Evolutionary conservation across 331 rosid genomes (phyloP), one percentile per base, ranked within the genome.

Genomic region (Erythrophleum ivorense): DNA sequence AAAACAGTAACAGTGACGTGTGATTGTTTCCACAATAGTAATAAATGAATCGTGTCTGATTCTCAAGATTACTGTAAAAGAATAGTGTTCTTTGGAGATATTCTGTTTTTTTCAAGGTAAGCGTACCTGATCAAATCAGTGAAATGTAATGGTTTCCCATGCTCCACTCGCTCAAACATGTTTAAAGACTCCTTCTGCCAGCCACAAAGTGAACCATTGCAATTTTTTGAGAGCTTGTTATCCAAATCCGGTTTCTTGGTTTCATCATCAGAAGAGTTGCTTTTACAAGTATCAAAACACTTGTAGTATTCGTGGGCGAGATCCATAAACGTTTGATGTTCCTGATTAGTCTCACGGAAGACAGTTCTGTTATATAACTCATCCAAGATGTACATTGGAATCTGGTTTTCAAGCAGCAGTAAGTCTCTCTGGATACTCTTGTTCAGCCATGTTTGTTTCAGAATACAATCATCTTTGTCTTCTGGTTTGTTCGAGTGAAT

Each of bases 381-480:
- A 3, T 60, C 33, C 67, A 60, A 60, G 7, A 60, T 60, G 40
- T 29, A 11, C 38, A 60, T 29, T 60, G 67, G 67, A 31, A 60
- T 60, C 40, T 60, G 67, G 16, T 60, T 60, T 31, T 60, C 41
- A 0, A 60, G 67, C 13, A 60, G 40, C n/a, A 60, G 12, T 9
- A 60, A 11, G n/a, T 60, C 67, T 18, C 40, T 60, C n/a, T 31
- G 40, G 1, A 60, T 18, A 60, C 67, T 29, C n/a, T 60, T 12
- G n/a, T 31, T 29, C 67, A 60, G 67, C 67, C 67, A 60, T 31
- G 67, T 29, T 60, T 60, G 40, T 60, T 60, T 60, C 67, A 60
- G 4, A 29, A 60, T 11, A 15, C 31, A 29, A 60, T 60, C 67
- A 29, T 60, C 38, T 31, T 60, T 4, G 67, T 60, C 0, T 43